Conservation (phyloP, 352 stramenopile genomes). For the Peronospora farinosa region DNA sequence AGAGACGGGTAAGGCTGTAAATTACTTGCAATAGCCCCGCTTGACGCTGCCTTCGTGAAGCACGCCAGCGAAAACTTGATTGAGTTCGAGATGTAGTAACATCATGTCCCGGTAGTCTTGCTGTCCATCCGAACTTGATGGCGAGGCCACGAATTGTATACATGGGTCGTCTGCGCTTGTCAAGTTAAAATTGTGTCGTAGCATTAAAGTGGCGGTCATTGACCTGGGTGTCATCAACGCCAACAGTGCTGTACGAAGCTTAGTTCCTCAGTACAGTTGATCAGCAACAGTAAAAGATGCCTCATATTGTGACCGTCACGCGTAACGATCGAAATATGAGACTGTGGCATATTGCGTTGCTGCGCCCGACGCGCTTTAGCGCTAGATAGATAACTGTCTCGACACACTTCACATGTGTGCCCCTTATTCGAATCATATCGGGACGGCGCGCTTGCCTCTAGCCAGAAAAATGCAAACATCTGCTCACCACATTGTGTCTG, state of each 20-base stretch:
- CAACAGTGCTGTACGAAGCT: slow-evolving; percentile 2
- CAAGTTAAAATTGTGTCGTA: slow-evolving; percentile 5
- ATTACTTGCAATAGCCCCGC: slow-evolving; percentile 15
- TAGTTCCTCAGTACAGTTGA: not conserved
- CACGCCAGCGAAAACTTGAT: not conserved
- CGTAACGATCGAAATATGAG: slow-evolving; percentile 8
- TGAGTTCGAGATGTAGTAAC: not conserved
- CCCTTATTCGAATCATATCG: slow-evolving; percentile 2
- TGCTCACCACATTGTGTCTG: not conserved
- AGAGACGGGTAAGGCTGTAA: slow-evolving; percentile 22
- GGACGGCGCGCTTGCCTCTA: slow-evolving; percentile 3
- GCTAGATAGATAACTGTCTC: not conserved
- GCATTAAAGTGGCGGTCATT: not conserved
- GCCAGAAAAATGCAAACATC: not conserved
- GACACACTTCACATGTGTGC: not conserved
- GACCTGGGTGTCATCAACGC: slow-evolving; percentile 2
- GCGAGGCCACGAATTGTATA: not conserved
- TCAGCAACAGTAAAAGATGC: slow-evolving; percentile 6
- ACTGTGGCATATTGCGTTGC: not conserved
- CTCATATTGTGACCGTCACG: not conserved
- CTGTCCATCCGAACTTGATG: slow-evolving; percentile 1
- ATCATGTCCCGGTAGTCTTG: not conserved
- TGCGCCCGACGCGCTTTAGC: not conserved
- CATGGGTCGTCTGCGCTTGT: not conserved
- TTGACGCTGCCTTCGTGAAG: not conserved